Conservation (phyloP, 2,329 filamentous ascomycete genomes). For the Microcyclospora tardicrescens region DNA sequence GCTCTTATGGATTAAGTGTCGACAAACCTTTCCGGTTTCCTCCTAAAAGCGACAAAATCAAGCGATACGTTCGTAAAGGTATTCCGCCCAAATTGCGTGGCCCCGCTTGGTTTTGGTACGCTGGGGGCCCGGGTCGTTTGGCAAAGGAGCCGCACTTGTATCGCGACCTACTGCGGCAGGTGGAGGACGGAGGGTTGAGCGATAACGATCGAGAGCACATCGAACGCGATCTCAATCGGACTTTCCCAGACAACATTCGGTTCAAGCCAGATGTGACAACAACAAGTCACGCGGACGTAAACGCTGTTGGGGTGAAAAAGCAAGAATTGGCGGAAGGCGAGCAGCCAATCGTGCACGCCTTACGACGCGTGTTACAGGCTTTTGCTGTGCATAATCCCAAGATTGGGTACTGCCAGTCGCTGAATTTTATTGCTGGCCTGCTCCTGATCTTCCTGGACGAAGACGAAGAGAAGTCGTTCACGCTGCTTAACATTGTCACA, state of each 20-base stretch:
- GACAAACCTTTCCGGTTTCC: slow-evolving; percentile 66
- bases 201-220: slow-evolving; percentile 77
- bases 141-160: slow-evolving; percentile 68
- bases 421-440: slow-evolving; percentile 88
- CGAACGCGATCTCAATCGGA: slow-evolving; percentile 83
- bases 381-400: slow-evolving; percentile 83
- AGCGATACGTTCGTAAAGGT: slow-evolving; percentile 82
- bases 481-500: slow-evolving; percentile 87
- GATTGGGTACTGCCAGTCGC: slow-evolving; percentile 89
- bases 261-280: slow-evolving; percentile 57
- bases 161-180: slow-evolving; percentile 51
- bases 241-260: slow-evolving; percentile 84
- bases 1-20: slow-evolving; percentile 60
- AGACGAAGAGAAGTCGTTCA: slow-evolving; percentile 84
- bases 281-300: slow-evolving; percentile 19
- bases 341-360: slow-evolving; percentile 63
- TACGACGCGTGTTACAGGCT: slow-evolving; percentile 75
- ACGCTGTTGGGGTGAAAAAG: slow-evolving; percentile 19
- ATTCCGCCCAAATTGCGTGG: slow-evolving; percentile 89
- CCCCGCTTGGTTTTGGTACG: slow-evolving; percentile 96
- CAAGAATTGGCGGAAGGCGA: slow-evolving; percentile 43
- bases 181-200: slow-evolving; percentile 48
- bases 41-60: slow-evolving; percentile 66
- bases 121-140: slow-evolving; percentile 69
- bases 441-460: slow-evolving; percentile 68